These are phyloP conservation scores for Ceratocystis ficicola DNA, from an alignment of 2,329 filamentous ascomycete species.

Conservation along the genomic window DNA sequence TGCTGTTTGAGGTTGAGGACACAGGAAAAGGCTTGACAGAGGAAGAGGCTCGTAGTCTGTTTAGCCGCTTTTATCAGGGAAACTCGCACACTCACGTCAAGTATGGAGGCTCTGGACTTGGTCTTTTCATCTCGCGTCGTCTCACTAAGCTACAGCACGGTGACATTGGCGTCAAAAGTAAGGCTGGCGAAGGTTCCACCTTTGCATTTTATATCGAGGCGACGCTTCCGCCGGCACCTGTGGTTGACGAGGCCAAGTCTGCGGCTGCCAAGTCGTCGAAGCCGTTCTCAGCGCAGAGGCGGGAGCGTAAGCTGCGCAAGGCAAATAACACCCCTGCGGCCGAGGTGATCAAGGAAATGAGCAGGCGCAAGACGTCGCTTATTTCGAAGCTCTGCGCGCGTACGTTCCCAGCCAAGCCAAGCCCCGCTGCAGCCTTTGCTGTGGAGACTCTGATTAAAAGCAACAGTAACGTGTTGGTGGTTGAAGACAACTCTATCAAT, in stretches of 20 bases:
- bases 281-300: background rate
- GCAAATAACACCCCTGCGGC: background rate
- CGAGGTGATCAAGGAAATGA: background rate
- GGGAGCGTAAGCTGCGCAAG: conserved; percentile 12
- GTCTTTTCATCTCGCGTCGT: conserved; percentile 65
- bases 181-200: conserved; percentile 56
- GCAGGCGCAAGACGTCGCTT: background rate
- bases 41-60: conserved; percentile 61
- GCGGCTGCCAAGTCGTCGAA: background rate
- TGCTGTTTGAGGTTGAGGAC: conserved; percentile 64
- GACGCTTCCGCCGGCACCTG: conserved; percentile 32
- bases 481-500: conserved; percentile 51
- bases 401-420: background rate
- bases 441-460: conserved; percentile 7
- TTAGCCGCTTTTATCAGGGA: conserved; percentile 68
- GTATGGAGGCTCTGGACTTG: conserved; percentile 67
- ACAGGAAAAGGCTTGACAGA: conserved; percentile 62
- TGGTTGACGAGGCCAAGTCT: conserved; percentile 30
- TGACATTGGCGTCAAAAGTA: conserved; percentile 62
- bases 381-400: conserved; percentile 2
- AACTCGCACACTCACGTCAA: conserved; percentile 64
- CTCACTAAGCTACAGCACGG: conserved; percentile 73
- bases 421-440: background rate
- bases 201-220: conserved; percentile 66
- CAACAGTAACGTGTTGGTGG: conserved; percentile 38